A percentile compares a stretch with the other conserved stretches of the same genome.
phyloP scores from a whole-genome alignment of 169 alveolate genomes.

The Theileria orientalis region DNA sequence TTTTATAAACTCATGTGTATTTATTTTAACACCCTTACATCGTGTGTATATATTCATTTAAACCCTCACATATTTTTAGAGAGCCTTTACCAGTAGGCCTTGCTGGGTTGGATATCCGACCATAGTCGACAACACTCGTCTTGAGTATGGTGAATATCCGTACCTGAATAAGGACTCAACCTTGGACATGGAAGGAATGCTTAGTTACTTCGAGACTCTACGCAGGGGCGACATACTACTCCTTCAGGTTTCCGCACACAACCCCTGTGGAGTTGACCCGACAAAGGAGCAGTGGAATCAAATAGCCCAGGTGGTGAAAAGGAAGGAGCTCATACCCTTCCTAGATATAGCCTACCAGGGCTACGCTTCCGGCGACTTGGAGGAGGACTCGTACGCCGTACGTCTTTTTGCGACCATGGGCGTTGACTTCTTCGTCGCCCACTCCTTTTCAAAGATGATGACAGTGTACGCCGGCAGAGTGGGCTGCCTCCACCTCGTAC shows the following conservation, averaged over 20 bases:
- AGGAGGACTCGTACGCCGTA: constrained; percentile 37
- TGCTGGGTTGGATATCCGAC: constrained; percentile 59
- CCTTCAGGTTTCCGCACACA: constrained; percentile 50
- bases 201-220: constrained; percentile 4
- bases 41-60: not conserved
- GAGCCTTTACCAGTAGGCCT: constrained; percentile 54
- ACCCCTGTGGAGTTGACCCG: constrained; percentile 65
- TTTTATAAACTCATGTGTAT: not conserved
- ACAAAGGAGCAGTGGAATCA: constrained; percentile 41
- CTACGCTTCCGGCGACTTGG: constrained; percentile 40
- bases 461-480: constrained; percentile 54
- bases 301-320: constrained; percentile 28
- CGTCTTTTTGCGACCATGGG: constrained; percentile 35
- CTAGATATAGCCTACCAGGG: constrained; percentile 66
- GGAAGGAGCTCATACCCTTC: constrained; percentile 44
- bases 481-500: constrained; percentile 57
- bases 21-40: not conserved
- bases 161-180: constrained; percentile 40
- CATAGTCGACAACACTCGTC: constrained; percentile 29
- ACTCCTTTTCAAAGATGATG: constrained; percentile 67
- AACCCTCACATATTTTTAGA: constrained; percentile 11
- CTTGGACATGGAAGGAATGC: constrained; percentile 50
- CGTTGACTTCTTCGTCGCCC: constrained; percentile 59
- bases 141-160: constrained; percentile 46
- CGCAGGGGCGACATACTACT: constrained; percentile 32